phyloP scores from a whole-genome alignment of 2,329 filamentous ascomycete species.

The Volutella citrinella region DNA sequence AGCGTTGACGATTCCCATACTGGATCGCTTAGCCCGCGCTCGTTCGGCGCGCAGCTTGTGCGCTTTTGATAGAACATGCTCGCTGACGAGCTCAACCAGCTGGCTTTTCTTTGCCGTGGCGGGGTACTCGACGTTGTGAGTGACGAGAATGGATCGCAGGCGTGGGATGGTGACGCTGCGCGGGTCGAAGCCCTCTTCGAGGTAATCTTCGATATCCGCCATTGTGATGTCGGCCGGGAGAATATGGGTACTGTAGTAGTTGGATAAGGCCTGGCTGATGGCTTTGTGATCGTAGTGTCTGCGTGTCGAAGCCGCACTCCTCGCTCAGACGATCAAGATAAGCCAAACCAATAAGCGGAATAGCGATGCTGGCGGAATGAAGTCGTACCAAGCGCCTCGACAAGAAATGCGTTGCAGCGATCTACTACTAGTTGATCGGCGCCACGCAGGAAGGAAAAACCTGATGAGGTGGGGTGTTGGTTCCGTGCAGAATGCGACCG shows the following conservation, averaged over 20 bases:
- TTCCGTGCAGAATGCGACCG: not conserved
- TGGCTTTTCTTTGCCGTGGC: conserved; percentile 89
- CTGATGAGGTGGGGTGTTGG: conserved; percentile 19
- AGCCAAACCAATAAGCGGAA: no score
- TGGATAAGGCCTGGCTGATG: no score
- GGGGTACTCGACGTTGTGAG: conserved; percentile 81
- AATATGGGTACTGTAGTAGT: no score
- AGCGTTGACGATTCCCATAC: conserved; percentile 74
- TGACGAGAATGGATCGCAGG: conserved; percentile 86
- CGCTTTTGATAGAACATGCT: conserved; percentile 74
- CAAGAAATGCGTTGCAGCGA: no score
- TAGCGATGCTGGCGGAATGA: no score
- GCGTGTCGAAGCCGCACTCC: no score
- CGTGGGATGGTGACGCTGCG: conserved; percentile 80
- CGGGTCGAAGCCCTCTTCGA: conserved; percentile 84
- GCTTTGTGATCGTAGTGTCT: no score
- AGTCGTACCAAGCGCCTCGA: no score
- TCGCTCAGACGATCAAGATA: no score
- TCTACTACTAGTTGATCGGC: not conserved
- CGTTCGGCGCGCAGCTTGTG: conserved; percentile 72
- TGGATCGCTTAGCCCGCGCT: conserved; percentile 78
- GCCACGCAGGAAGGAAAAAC: not conserved
- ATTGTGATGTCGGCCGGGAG: conserved; percentile 37
- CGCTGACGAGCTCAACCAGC: conserved; percentile 79
- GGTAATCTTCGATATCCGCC: conserved; percentile 75